These are phyloP conservation scores for Amaranthus hypochondriacus DNA, from an alignment of 148 eudicot species.

Conservation along the genomic window DNA sequence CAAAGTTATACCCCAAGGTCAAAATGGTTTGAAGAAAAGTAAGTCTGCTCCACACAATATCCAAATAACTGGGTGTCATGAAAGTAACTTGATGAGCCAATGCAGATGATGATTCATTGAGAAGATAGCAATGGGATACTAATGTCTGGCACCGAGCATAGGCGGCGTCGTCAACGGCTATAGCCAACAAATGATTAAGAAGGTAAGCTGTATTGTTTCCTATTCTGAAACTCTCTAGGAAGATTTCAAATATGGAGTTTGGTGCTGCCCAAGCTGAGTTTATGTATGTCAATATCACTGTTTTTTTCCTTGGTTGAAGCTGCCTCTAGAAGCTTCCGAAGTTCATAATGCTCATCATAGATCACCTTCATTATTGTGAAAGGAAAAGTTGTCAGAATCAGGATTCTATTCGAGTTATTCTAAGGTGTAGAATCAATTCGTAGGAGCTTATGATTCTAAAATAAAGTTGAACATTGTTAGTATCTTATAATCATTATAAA, in stretches of 20 bases:
- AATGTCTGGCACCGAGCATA: conserved; percentile 18
- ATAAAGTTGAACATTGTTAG: too few species aligned
- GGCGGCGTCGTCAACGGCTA: conserved; percentile 31
- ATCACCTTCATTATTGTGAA: conserved; percentile 1
- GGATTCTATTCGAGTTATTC: too few species aligned
- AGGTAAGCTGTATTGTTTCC: conserved; percentile 29
- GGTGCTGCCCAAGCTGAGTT: conserved; percentile 39
- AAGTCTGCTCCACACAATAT: conserved; percentile 51
- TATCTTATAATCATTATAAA: too few species aligned
- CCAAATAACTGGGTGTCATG: conserved; percentile 43
- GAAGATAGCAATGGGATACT: conserved; percentile 19
- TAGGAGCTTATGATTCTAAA: too few species aligned
- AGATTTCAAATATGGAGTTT: conserved; percentile 36
- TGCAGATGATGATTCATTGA: conserved; percentile 7
- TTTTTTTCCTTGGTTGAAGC: conserved; percentile 30
- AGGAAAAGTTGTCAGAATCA: too few species aligned
- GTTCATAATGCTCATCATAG: conserved; percentile 8
- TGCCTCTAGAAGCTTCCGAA: conserved; percentile 22
- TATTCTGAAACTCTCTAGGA: conserved; percentile 31
- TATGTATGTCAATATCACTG: conserved; percentile 35
- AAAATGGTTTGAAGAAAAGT: conserved; percentile 39
- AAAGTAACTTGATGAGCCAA: conserved; percentile 29
- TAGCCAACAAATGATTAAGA: conserved; percentile 26
- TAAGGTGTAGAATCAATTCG: too few species aligned
- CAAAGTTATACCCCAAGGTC: conserved; percentile 45